Evolutionary conservation across 2,329 filamentous ascomycete genomes (phyloP).

Genomic region (Thelonectria discophora): DNA sequence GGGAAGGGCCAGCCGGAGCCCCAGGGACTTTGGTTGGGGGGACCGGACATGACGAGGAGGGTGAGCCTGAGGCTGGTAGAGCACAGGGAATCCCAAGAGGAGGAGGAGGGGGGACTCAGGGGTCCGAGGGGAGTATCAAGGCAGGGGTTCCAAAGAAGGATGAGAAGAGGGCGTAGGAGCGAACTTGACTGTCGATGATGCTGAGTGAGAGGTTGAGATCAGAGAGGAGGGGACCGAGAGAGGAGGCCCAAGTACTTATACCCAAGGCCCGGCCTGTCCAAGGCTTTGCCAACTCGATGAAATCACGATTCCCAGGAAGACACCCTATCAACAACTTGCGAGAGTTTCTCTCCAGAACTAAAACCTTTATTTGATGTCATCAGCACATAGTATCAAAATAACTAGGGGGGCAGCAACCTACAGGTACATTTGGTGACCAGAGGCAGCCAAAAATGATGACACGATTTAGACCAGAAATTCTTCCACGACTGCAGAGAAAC

Average conservation of each 20-base stretch:
- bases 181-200: too few species aligned
- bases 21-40: neutral
- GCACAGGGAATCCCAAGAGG: too few species aligned
- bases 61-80: neutral
- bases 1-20: neutral
- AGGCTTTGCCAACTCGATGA: neutral
- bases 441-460: neutral
- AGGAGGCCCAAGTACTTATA: neutral
- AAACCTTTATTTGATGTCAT: neutral
- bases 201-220: too few species aligned
- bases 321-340: too few species aligned
- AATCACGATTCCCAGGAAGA: neutral
- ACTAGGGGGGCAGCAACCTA: neutral
- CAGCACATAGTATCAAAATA: neutral
- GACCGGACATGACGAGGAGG: neutral
- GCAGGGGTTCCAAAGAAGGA: too few species aligned
- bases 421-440: neutral
- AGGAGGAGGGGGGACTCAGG: too few species aligned
- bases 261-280: neutral
- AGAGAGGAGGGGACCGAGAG: too few species aligned
- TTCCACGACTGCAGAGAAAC: neutral
- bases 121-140: too few species aligned
- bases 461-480: neutral
- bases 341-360: neutral
- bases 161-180: too few species aligned